These are phyloP conservation scores for Diatrype stigma DNA, from an alignment of 2,329 filamentous ascomycete species.

Conservation along the genomic window DNA sequence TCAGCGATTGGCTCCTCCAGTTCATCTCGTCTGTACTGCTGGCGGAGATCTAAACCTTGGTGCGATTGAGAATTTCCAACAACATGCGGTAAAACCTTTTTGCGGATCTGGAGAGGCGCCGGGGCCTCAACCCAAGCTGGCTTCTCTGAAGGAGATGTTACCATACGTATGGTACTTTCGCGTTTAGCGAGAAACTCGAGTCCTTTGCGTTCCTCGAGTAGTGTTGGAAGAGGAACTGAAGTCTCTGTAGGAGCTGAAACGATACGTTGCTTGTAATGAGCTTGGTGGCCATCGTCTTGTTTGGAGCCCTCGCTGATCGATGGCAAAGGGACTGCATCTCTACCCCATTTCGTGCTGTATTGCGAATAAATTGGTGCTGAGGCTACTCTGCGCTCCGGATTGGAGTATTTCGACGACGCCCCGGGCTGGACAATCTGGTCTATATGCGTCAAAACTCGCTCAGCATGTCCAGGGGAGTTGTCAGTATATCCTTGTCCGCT, in stretches of 20 bases:
- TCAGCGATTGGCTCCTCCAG: slow-evolving; percentile 6
- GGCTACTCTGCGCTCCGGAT: slow-evolving; percentile 41
- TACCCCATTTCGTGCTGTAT: slow-evolving; percentile 31
- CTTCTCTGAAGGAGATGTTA: slow-evolving; percentile 41
- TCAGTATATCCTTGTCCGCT: background rate
- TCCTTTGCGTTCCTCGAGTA: slow-evolving; percentile 29
- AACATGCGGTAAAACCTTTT: slow-evolving; percentile 26
- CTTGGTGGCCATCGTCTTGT: slow-evolving; percentile 17
- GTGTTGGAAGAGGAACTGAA: slow-evolving; percentile 6
- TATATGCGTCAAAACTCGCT: slow-evolving; percentile 12
- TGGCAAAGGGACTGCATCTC: slow-evolving; percentile 37
- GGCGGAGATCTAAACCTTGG: slow-evolving; percentile 18
- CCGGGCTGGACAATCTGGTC: slow-evolving; percentile 7
- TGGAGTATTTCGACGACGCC: slow-evolving; percentile 10
- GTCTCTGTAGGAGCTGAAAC: slow-evolving; percentile 39
- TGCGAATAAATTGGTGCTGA: slow-evolving; percentile 48
- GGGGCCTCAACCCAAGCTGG: slow-evolving; percentile 31
- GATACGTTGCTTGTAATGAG: slow-evolving; percentile 35
- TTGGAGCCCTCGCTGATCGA: slow-evolving; percentile 41
- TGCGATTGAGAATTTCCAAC: slow-evolving; percentile 6
- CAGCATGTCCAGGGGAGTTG: slow-evolving; percentile 10
- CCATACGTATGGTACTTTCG: slow-evolving; percentile 51
- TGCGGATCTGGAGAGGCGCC: slow-evolving; percentile 38
- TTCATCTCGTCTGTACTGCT: slow-evolving; percentile 23
- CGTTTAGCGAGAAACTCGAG: slow-evolving; percentile 43